Percentiles rank a stretch among this genome's conserved stretches.
Evolutionary conservation across 1,284 basidiomycete species (phyloP).

Genomic region (Peniophora sp.): DNA sequence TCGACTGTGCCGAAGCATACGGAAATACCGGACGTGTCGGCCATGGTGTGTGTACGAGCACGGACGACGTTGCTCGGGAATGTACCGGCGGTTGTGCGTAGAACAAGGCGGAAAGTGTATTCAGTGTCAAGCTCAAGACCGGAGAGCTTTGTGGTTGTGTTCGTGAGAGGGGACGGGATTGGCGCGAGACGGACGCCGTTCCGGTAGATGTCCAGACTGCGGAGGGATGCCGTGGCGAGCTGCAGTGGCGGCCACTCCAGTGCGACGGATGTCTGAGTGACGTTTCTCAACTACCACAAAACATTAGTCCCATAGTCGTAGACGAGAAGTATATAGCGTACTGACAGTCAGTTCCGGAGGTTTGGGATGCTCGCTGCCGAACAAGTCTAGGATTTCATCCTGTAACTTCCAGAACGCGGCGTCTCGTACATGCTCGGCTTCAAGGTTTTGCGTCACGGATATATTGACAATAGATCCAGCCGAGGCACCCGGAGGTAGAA

Average conservation of each 20-base stretch:
- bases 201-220: constrained; percentile 85
- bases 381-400: constrained; percentile 67
- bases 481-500: constrained; percentile 83
- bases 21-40: constrained; percentile 86
- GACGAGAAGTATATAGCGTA: background rate
- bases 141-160: constrained; percentile 86
- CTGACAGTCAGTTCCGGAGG: constrained; percentile 67
- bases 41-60: constrained; percentile 86
- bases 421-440: constrained; percentile 77
- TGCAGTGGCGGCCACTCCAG: constrained; percentile 87
- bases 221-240: constrained; percentile 77
- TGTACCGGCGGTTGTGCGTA: constrained; percentile 85
- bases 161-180: constrained; percentile 73
- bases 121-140: constrained; percentile 83
- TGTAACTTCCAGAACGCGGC: constrained; percentile 80
- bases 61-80: constrained; percentile 78
- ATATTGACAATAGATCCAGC: constrained; percentile 97
- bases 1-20: constrained; percentile 89
- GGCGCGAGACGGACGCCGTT: constrained; percentile 83
- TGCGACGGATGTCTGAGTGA: constrained; percentile 91
- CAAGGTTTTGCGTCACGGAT: constrained; percentile 77
- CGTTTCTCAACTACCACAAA: constrained; percentile 77
- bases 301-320: background rate
- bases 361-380: constrained; percentile 61
- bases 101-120: constrained; percentile 87